Evolutionary conservation across 257 asterid species (phyloP), one percentile per base, ranked within the genome.

Genomic region (Primulina tabacum): DNA sequence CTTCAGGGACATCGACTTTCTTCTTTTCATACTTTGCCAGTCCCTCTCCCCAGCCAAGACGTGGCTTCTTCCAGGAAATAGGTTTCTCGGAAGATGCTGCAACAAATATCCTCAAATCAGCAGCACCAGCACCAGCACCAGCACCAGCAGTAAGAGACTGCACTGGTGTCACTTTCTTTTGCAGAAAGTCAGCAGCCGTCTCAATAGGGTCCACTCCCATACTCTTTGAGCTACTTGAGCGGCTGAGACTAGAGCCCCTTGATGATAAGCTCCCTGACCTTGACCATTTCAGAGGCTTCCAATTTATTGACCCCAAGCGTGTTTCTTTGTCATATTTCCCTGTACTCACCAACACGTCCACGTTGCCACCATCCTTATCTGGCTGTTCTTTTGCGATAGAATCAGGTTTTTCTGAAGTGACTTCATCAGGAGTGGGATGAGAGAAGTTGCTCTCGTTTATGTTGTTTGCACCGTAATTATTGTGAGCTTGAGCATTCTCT

Each of bases 11-110:
- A 43, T 82, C 98, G 40, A 89, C 96, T 78, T 82, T 90, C 86
- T 94, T 89, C 80, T 90, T 94, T 85, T 94, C 99, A 76, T 79
- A 89, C 84, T 94, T 94, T 8, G 99, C 99, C 28, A 94, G 87
- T 52, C 98, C 99, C 82, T 89, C 97, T 59, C 99, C 99, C 97
- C 97, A 94, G 74, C 98, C 95, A 70, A 94, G 86, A 35, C 99
- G 98, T 2, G 92, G 96, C 84, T 94, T 94, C 90, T 89, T 94
- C 77, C 96, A 80, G 63, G 97, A 92, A 71, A 77, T 69, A 62
- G 77, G 80, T 79, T 94, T 96, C 65, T 91, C 88, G 33, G 78
- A 70, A 53, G 83, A 74, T 60, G 78, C 71, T 35, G 74, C 80
- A 78, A 72, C 76, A 50, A 17, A 50, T 50, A 8, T 50, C 57